A percentile compares a stretch with the other conserved stretches of the same genome.
These are phyloP conservation scores for Podospora pseudocomata DNA, from an alignment of 495 filamentous ascomycete species.

Conservation along the genomic window DNA sequence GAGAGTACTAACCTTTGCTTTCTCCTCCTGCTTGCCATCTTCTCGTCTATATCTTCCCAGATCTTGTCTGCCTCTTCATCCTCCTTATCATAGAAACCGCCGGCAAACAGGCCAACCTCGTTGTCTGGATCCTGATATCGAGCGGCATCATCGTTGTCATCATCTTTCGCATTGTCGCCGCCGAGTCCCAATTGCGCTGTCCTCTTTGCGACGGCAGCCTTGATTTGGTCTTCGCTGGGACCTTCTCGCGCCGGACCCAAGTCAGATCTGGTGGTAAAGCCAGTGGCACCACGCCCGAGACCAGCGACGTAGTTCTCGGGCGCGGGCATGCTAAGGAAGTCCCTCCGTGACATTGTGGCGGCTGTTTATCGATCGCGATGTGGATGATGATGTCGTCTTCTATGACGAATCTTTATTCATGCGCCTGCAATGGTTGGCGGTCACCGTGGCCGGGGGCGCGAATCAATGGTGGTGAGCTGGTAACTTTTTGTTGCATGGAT, in stretches of 20 bases:
- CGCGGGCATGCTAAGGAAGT: conserved; percentile 86
- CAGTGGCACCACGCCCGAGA: conserved; percentile 94
- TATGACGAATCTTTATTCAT: not conserved
- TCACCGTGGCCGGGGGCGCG: not conserved
- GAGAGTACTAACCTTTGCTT: conserved; percentile 76
- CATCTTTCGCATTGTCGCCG: conserved; percentile 62
- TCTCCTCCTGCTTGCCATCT: conserved; percentile 86
- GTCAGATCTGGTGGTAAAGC: conserved; percentile 96
- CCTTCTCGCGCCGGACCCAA: conserved; percentile 94
- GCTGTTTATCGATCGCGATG: not conserved
- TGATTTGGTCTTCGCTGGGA: conserved; percentile 96
- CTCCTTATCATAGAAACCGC: conserved; percentile 89
- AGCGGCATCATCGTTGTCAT: conserved; percentile 79
- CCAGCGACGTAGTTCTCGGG: conserved; percentile 98
- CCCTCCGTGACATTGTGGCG: conserved; percentile 67
- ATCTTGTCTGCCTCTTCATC: conserved; percentile 97
- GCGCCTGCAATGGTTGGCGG: not conserved
- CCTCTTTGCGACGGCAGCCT: conserved; percentile 89
- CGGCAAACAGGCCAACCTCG: conserved; percentile 91
- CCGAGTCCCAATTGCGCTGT: conserved; percentile 75
- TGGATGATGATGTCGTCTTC: not conserved
- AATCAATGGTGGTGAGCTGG: not conserved
- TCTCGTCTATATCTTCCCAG: conserved; percentile 92
- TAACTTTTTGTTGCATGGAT: conserved; percentile 6
- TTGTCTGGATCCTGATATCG: conserved; percentile 96